Conservation (phyloP, 2,329 filamentous ascomycete species). For the Colletotrichum camelliae region DNA sequence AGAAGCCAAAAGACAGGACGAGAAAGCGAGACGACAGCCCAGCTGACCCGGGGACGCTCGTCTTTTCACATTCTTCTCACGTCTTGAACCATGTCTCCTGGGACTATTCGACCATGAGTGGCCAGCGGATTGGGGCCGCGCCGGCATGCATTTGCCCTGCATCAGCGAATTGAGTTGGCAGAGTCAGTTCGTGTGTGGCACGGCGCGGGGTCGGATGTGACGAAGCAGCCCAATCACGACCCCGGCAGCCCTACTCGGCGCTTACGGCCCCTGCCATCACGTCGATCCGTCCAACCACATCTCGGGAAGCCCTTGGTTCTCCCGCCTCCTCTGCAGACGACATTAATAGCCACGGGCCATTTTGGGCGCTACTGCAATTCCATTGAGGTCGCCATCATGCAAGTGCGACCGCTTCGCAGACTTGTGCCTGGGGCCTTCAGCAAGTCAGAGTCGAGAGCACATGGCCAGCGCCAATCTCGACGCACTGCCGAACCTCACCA, state of each 20-base stretch:
- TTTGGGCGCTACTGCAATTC: constrained; percentile 36
- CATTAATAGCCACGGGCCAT: constrained; percentile 31
- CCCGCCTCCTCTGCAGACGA: constrained; percentile 29
- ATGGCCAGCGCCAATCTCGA: constrained; percentile 45
- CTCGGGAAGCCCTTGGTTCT: constrained; percentile 25
- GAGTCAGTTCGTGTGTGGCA: constrained; percentile 16
- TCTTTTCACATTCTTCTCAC: constrained; percentile 18
- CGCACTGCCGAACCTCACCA: constrained; percentile 54
- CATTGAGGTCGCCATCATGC: constrained; percentile 42
- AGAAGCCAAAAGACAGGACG: neutral
- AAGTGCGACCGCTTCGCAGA: constrained; percentile 34
- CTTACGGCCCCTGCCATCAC: constrained; percentile 42
- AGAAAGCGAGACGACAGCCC: neutral
- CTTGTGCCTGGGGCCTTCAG: constrained; percentile 35
- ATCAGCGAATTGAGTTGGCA: constrained; percentile 22
- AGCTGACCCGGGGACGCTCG: constrained; percentile 6
- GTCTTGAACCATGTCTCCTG: neutral
- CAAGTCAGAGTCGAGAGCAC: constrained; percentile 50
- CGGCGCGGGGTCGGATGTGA: constrained; percentile 23
- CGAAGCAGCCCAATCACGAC: constrained; percentile 29
- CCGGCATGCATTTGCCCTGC: neutral
- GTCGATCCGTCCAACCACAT: constrained; percentile 46
- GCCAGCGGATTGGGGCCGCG: neutral
- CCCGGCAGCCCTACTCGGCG: constrained; percentile 31
- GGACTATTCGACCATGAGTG: constrained; percentile 5